Conservation (phyloP, 176 grass and related monocot species). For the Oryza officinalis region DNA sequence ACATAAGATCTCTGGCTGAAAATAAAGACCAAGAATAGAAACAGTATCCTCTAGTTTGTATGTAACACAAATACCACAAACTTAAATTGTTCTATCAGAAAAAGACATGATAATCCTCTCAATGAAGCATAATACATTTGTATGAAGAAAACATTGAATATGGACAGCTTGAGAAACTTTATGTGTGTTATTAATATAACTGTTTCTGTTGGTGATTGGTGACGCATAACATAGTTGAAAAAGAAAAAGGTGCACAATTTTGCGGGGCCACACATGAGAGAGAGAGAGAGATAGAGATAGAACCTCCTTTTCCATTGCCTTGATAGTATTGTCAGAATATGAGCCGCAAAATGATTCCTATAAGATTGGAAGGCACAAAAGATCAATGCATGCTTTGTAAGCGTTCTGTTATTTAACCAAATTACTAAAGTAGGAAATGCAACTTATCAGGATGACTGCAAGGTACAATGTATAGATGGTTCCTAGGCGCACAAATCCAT, state of each 20-base stretch:
- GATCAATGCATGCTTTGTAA: neutral
- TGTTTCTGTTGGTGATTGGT: neutral
- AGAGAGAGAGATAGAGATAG: neutral
- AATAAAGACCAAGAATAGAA: neutral
- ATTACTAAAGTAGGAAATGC: neutral
- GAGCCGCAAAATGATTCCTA: slow-evolving; percentile 32
- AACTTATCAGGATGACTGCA: neutral
- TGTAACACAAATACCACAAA: neutral
- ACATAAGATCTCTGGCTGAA: neutral
- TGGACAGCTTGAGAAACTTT: neutral
- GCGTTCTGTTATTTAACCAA: slow-evolving; percentile 2
- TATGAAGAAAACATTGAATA: neutral
- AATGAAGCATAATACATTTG: neutral
- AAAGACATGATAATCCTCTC: neutral
- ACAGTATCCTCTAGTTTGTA: neutral
- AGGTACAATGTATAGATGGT: neutral
- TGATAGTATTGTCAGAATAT: slow-evolving; percentile 33
- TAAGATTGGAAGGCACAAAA: slow-evolving; percentile 19
- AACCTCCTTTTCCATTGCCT: slow-evolving; percentile 48
- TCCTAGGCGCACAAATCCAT: neutral
- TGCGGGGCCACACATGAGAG: neutral
- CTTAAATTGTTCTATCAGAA: neutral
- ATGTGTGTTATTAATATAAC: neutral
- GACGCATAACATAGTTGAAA: neutral
- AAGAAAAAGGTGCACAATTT: neutral